Evolutionary conservation across 208 protist species (phyloP).

Genomic region (Phytomonas sp.): DNA sequence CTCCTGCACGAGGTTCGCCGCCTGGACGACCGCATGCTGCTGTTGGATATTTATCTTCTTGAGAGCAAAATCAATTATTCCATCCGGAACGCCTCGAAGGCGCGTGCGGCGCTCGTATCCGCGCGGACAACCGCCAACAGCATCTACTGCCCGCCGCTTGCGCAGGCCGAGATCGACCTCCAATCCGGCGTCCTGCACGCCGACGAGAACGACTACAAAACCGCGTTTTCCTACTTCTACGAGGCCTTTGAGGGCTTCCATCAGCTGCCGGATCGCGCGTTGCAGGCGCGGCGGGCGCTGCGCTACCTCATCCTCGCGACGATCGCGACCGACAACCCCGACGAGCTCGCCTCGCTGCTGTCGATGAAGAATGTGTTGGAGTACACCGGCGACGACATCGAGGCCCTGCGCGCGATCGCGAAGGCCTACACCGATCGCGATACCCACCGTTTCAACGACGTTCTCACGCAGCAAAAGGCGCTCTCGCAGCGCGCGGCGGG

Average conservation of each 20-base stretch:
- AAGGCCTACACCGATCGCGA: constrained; percentile 92
- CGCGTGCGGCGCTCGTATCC: constrained; percentile 93
- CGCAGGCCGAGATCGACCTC: constrained; percentile 98
- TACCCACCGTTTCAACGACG: constrained; percentile 90
- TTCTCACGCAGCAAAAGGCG: constrained; percentile 34
- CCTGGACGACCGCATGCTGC: constrained; percentile 96
- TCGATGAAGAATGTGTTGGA: constrained; percentile 87
- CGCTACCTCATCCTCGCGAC: constrained; percentile 98
- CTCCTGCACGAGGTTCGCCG: constrained; percentile 93
- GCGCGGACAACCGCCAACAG: constrained; percentile 96
- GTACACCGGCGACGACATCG: constrained; percentile 87
- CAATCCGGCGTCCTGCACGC: constrained; percentile 95
- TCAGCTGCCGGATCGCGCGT: constrained; percentile 73
- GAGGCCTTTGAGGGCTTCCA: constrained; percentile 98
- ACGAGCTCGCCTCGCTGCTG: constrained; percentile 75
- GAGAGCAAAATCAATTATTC: constrained; percentile 94
- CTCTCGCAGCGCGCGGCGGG: constrained; percentile 10
- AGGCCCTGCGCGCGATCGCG: constrained; percentile 93
- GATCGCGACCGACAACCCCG: constrained; percentile 74
- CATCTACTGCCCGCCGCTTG: constrained; percentile 97
- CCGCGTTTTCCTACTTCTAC: constrained; percentile 98
- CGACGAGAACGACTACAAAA: constrained; percentile 98
- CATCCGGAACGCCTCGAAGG: constrained; percentile 90
- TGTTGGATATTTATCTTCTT: constrained; percentile 97
- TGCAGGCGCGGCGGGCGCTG: constrained; percentile 80